Conservation (phyloP, 2,329 filamentous ascomycete genomes). For the Plenodomus biglobosus region DNA sequence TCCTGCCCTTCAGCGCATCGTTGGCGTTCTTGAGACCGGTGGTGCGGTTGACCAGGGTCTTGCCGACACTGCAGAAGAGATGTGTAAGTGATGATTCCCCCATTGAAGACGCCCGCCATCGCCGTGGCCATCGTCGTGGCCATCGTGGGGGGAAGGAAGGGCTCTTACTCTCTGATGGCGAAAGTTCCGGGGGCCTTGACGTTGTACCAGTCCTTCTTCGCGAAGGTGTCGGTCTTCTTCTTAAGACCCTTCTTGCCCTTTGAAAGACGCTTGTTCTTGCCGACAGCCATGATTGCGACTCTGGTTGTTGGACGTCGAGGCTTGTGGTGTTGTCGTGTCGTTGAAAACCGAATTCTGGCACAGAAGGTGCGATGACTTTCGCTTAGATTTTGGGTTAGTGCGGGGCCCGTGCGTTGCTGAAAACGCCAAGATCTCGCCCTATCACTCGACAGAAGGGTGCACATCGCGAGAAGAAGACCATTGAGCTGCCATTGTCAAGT, state of each 20-base stretch:
- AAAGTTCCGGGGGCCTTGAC: slow-evolving; percentile 98
- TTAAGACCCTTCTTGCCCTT: slow-evolving; percentile 99
- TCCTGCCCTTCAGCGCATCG: slow-evolving; percentile 96
- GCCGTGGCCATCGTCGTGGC: slow-evolving; percentile 7
- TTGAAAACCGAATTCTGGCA: slow-evolving; percentile 13
- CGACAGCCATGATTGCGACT: slow-evolving; percentile 78
- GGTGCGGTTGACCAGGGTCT: slow-evolving; percentile 99
- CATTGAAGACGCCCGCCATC: slow-evolving; percentile 14
- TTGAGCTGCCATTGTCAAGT: no score
- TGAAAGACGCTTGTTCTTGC: slow-evolving; percentile 99
- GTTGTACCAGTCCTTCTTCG: slow-evolving; percentile 98
- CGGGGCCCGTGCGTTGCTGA: not conserved
- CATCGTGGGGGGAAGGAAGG: slow-evolving; percentile 26
- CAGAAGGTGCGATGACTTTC: not conserved
- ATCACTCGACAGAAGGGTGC: not conserved
- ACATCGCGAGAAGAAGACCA: no score
- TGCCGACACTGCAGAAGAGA: slow-evolving; percentile 76
- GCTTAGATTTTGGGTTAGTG: not conserved
- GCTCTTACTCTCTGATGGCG: slow-evolving; percentile 88
- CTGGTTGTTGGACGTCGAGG: slow-evolving; percentile 37
- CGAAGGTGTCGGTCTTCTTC: slow-evolving; percentile 99
- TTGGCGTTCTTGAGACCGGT: slow-evolving; percentile 99
- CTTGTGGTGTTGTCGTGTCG: slow-evolving; percentile 39
- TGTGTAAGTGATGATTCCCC: slow-evolving; percentile 23
- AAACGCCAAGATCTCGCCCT: not conserved